Evolutionary conservation across 305 asterid genomes (phyloP), one percentile per base, ranked within the genome.

Genomic region (Fraxinus latifolia): DNA sequence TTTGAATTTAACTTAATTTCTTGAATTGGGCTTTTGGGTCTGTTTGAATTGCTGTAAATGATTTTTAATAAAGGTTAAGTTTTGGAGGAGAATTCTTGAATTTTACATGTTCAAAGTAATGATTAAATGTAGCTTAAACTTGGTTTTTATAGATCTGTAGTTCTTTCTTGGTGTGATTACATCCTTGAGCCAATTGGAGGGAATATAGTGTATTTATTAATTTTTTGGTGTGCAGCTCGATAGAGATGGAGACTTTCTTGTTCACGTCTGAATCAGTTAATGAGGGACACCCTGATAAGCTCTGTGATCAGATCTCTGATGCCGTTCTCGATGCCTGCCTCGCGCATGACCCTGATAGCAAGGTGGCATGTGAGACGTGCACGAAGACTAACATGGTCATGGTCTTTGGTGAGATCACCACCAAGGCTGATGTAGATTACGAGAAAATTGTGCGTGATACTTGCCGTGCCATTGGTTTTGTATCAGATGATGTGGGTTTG

Each of bases 201-300:
- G 72, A 62, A 19, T 19, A 23, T 7, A 7, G 4, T 62, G 72
- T 19, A 19, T 19, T 62, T 21, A 19, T 21, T 62, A 55, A 55
- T 19, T 19, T 62, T 23, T 62, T 21, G 72, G 14, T 23, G 32
- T n/a, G 70, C 73, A 58, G 44, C 76, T 44, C 77, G 33, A 83
- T 53, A 31, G 78, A 36, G 29, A 87, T 90, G 92, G 94, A 90
- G 42, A 90, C 88, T 68, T 87, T 90, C 89, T 82, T 90, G 88
- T 90, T 90, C 82, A 90, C 92, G 37, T 90, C 94, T 12, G 94
- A 90, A 74, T 89, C 94, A 0, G 94, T 90, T 36, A 90, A 90
- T 12, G 94, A 90, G 89, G 94, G 92, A 0, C 94, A 89, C 88
- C 94, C 94, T 25, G 94, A 90, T 87, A 90, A 90, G 89, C 91